These are phyloP conservation scores for Neotropicomus parvogracilis DNA, from an alignment of 1,284 basidiomycete genomes.

Conservation along the genomic window DNA sequence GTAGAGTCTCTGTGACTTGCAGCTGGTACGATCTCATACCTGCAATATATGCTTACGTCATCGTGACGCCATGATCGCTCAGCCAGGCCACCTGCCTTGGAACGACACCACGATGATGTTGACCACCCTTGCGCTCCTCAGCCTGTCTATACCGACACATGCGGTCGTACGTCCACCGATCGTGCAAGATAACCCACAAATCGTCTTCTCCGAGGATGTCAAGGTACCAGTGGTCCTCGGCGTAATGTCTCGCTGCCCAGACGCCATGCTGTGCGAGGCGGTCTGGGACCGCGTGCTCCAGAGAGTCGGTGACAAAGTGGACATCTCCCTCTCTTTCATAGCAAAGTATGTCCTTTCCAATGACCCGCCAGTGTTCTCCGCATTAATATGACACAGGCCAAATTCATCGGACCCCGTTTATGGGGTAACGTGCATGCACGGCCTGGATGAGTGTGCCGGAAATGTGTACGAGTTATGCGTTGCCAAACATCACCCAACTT, in stretches of 20 bases:
- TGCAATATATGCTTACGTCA: slow-evolving; percentile 24
- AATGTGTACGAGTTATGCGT: slow-evolving; percentile 85
- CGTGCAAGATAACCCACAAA: slow-evolving; percentile 28
- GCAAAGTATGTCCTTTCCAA: slow-evolving; percentile 48
- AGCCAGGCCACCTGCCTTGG: neutral
- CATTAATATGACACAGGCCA: slow-evolving; percentile 42
- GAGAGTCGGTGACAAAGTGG: slow-evolving; percentile 60
- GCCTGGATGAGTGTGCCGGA: slow-evolving; percentile 76
- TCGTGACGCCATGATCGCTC: slow-evolving; percentile 22
- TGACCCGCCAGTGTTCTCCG: slow-evolving; percentile 5
- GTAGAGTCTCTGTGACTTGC: slow-evolving; percentile 3
- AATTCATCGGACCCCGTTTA: slow-evolving; percentile 62
- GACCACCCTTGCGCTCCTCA: slow-evolving; percentile 18
- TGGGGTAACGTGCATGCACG: slow-evolving; percentile 78
- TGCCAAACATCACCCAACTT: slow-evolving; percentile 48
- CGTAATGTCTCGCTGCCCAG: slow-evolving; percentile 78
- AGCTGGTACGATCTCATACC: neutral
- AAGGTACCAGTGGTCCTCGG: slow-evolving; percentile 61
- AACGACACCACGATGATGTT: slow-evolving; percentile 27
- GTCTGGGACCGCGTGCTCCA: slow-evolving; percentile 73
- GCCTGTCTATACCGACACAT: slow-evolving; percentile 13
- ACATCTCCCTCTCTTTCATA: slow-evolving; percentile 70
- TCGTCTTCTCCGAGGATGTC: slow-evolving; percentile 30
- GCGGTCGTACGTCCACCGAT: slow-evolving; percentile 22
- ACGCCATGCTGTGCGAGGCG: slow-evolving; percentile 73